A percentile compares a stretch with the other conserved stretches of the same genome.
These are phyloP conservation scores for Andrographis paniculata DNA, from an alignment of 305 asterid species.

Conservation along the genomic window DNA sequence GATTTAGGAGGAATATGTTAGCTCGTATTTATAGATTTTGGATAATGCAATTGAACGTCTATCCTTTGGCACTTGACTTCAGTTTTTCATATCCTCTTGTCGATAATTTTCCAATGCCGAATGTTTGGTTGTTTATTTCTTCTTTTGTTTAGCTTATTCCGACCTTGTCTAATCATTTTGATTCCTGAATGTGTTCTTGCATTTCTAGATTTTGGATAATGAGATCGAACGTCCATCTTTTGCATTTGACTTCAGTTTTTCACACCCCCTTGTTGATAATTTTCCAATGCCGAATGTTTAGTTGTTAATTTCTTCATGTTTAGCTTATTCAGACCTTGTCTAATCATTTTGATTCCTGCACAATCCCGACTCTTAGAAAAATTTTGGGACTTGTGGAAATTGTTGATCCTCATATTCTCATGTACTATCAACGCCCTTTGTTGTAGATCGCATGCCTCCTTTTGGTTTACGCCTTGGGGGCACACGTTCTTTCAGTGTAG, in stretches of 20 bases:
- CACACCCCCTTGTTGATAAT: no score
- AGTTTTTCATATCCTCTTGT: background rate
- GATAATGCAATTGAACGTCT: background rate
- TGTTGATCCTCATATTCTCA: slow-evolving; percentile 9
- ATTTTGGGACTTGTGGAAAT: background rate
- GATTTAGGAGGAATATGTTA: background rate
- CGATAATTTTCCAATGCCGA: background rate
- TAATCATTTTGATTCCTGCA: slow-evolving; percentile 9
- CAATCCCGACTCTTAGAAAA: background rate
- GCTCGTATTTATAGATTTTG: background rate
- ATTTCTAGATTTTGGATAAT: no score
- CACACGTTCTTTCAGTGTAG: slow-evolving; percentile 56
- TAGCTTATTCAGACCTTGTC: background rate
- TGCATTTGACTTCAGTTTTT: no score
- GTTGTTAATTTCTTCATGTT: no score
- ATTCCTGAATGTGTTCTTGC: no score
- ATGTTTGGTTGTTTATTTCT: slow-evolving; percentile 2
- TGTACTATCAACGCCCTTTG: slow-evolving; percentile 15
- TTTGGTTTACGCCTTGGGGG: slow-evolving; percentile 39
- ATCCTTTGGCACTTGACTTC: slow-evolving; percentile 1
- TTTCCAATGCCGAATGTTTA: no score
- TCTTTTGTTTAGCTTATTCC: no score
- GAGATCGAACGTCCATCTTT: no score
- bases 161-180: no score
- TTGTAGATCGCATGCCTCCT: slow-evolving; percentile 36